phyloP scores from a whole-genome alignment of 2,329 filamentous ascomycete species.

The Fusarium odoratissimum region DNA sequence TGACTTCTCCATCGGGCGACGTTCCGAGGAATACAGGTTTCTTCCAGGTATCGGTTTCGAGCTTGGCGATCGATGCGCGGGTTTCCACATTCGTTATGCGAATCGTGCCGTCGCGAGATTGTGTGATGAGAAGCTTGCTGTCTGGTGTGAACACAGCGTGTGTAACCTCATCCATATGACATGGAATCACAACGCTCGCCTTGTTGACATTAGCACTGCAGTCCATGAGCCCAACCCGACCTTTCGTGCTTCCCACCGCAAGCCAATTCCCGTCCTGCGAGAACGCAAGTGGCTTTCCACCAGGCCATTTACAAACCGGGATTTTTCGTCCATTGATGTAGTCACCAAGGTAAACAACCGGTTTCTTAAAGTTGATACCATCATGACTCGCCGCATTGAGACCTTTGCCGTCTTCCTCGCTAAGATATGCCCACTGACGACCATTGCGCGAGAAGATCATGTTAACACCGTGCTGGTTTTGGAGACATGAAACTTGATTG shows the following conservation, averaged over 20 bases:
- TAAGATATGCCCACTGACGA: slow-evolving; percentile 42
- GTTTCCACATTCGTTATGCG: slow-evolving; percentile 39
- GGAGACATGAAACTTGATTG: slow-evolving; percentile 33
- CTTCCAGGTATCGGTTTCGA: slow-evolving; percentile 47
- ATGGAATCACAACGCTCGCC: slow-evolving; percentile 31
- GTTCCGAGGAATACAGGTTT: slow-evolving; percentile 44
- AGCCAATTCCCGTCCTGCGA: slow-evolving; percentile 40
- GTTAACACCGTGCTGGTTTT: slow-evolving; percentile 43
- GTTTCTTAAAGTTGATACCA: slow-evolving; percentile 38
- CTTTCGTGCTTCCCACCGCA: slow-evolving; percentile 36
- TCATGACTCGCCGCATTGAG: slow-evolving; percentile 37
- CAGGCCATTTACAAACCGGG: slow-evolving; percentile 37
- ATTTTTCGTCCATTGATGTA: slow-evolving; percentile 39
- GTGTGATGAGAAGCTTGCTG: slow-evolving; percentile 36
- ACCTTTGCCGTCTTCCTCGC: slow-evolving; percentile 41
- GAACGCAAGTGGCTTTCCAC: slow-evolving; percentile 41
- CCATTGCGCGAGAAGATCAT: slow-evolving; percentile 39
- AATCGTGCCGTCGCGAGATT: slow-evolving; percentile 46
- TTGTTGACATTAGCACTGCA: slow-evolving; percentile 25
- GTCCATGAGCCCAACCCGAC: slow-evolving; percentile 43
- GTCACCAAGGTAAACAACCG: slow-evolving; percentile 40
- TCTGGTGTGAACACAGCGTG: slow-evolving; percentile 46
- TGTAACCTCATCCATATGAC: slow-evolving; percentile 43
- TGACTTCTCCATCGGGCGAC: slow-evolving; percentile 44
- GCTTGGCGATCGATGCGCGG: slow-evolving; percentile 43